These are phyloP conservation scores for Aspergillus puulaauensis DNA, from an alignment of 2,329 filamentous ascomycete genomes.

Conservation along the genomic window DNA sequence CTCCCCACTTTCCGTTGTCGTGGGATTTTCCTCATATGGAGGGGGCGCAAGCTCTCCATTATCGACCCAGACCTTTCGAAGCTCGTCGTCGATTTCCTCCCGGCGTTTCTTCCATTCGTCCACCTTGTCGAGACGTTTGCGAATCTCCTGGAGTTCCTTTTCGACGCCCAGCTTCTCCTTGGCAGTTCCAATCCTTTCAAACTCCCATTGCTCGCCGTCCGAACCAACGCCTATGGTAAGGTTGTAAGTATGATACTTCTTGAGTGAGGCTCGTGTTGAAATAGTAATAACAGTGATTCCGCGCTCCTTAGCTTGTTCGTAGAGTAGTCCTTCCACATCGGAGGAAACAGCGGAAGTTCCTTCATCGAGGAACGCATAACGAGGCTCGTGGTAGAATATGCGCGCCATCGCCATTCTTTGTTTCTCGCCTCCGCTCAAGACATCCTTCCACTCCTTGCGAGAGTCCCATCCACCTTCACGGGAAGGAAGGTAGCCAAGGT, in stretches of 20 bases:
- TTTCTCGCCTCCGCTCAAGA: constrained; percentile 96
- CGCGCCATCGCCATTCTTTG: constrained; percentile 91
- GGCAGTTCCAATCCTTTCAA: constrained; percentile 90
- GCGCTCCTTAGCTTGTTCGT: constrained; percentile 87
- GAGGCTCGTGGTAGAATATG: constrained; percentile 88
- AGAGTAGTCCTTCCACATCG: constrained; percentile 90
- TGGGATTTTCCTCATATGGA: constrained; percentile 25
- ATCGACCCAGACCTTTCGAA: constrained; percentile 64
- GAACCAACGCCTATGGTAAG: constrained; percentile 80
- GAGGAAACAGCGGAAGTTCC: constrained; percentile 86
- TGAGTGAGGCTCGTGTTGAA: constrained; percentile 88
- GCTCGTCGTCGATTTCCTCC: constrained; percentile 78
- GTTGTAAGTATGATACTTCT: constrained; percentile 93
- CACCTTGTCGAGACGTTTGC: constrained; percentile 76
- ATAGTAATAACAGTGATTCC: constrained; percentile 97
- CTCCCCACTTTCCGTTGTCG: constrained; percentile 20
- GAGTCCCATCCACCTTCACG: constrained; percentile 97
- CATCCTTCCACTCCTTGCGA: constrained; percentile 97
- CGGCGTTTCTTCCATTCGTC: constrained; percentile 78
- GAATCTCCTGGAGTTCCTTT: constrained; percentile 81
- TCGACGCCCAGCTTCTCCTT: constrained; percentile 91
- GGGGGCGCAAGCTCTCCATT: constrained; percentile 40
- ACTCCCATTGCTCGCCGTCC: constrained; percentile 82
- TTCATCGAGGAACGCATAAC: constrained; percentile 93
- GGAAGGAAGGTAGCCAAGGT: constrained; percentile 82